Conservation (phyloP, 108 stramenopile species). For the Cyclostephanos tholiformis region DNA sequence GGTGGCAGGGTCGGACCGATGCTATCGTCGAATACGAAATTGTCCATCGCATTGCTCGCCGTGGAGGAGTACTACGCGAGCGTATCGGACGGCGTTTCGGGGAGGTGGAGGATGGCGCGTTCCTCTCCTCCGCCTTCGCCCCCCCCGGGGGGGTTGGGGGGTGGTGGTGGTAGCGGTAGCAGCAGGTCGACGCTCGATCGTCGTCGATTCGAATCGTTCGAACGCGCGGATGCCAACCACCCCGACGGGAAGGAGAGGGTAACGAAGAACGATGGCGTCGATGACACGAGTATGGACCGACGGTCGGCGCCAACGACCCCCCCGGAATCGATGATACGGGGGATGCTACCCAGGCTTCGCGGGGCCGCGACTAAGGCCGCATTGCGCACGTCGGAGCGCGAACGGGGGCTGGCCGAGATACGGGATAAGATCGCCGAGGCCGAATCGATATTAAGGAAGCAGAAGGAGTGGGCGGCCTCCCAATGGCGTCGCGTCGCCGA, state of each 20-base stretch:
- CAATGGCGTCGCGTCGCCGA: slow-evolving; percentile 67
- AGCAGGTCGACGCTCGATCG: slow-evolving; percentile 6
- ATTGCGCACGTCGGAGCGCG: slow-evolving; percentile 46
- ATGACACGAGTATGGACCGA: background rate
- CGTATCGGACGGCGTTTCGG: slow-evolving; percentile 44
- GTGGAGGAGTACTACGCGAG: slow-evolving; percentile 58
- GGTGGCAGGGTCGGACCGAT: slow-evolving; percentile 42
- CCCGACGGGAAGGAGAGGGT: slow-evolving; percentile 16
- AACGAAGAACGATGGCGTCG: no score
- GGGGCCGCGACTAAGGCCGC: slow-evolving; percentile 42
- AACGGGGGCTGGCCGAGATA: slow-evolving; percentile 51
- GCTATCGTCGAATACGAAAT: slow-evolving; percentile 25
- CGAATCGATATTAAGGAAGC: slow-evolving; percentile 46
- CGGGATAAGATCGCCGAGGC: slow-evolving; percentile 41
- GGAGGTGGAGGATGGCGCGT: slow-evolving; percentile 52
- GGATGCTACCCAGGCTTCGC: slow-evolving; percentile 42
- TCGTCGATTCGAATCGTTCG: background rate
- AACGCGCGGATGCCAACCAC: no score
- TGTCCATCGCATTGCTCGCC: slow-evolving; percentile 43
- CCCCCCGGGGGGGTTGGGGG: no score
- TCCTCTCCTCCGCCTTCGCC: background rate
- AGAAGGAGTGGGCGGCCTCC: slow-evolving; percentile 51
- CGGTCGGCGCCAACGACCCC: background rate
- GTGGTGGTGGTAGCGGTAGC: background rate
- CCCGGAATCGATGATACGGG: slow-evolving; percentile 19